Base-by-base conservation (phyloP, 208 protist species). In the Phytomonas sp. region DNA sequence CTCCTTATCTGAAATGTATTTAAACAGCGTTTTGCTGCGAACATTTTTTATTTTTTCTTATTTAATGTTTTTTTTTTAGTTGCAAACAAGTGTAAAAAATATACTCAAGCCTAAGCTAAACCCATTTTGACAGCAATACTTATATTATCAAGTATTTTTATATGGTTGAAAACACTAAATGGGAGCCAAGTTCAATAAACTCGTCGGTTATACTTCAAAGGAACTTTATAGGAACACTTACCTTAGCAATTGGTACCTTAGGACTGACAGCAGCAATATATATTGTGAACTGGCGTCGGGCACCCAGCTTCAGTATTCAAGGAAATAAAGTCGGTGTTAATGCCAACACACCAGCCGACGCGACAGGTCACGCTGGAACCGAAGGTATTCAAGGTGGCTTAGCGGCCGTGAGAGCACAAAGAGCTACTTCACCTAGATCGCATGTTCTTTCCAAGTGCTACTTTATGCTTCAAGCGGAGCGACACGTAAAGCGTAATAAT, bases 401-500 rank as follows among this genome's bases (percentile, higher is more conserved):
- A 6, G 36, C 37, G 60, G 19, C 40, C 52, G 29, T 40, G 56
- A 65, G 60, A 74, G 67, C 61, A 66, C 3, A 73, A 72, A 19
- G 70, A 68, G 60, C 66, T 81, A 29, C 82, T 74, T 56, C 45
- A 56, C 26, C 45, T 19, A 5, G 2, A 56, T 56, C 45, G 45
- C 19, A 56, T 56, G 26, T 56, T 56, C 45, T 56, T 56, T 26
- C 45, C 45, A 56, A 56, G 45, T 56, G 79, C 59, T 94, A 92
- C 76, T 91, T 85, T 64, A 75, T 77, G 4, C 64, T 78, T 12
- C 75, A 80, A 29, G 89, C 89, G n/a, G 76, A 87, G 69, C 69
- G 73, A 37, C 89, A 94, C 67, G 84, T 92, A 30, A 77, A 79
- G 49, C 82, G 79, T 37, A 78, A 89, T 70, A 86, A 72, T 61